phyloP scores from a whole-genome alignment of 2,329 filamentous ascomycete species.

The Rachicladosporium sp. region DNA sequence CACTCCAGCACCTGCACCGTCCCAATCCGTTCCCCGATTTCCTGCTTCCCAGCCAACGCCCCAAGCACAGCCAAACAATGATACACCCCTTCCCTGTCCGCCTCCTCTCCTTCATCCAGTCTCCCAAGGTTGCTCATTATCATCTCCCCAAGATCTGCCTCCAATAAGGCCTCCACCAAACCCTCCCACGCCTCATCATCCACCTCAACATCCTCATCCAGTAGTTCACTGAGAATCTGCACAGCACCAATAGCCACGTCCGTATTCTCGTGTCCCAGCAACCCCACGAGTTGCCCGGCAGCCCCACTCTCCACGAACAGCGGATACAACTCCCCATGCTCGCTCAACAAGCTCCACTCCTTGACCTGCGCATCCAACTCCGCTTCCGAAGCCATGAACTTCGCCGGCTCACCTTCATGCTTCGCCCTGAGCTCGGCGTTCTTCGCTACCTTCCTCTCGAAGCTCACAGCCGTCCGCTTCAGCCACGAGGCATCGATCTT shows the following conservation, averaged over 20 bases:
- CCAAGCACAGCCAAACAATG: slow-evolving; percentile 72
- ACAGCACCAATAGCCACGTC: slow-evolving; percentile 89
- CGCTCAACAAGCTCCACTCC: slow-evolving; percentile 69
- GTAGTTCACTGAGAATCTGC: slow-evolving; percentile 80
- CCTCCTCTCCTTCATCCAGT: slow-evolving; percentile 59
- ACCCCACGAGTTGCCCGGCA: slow-evolving; percentile 61
- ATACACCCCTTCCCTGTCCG: slow-evolving; percentile 76
- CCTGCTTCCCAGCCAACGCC: slow-evolving; percentile 62
- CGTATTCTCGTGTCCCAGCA: slow-evolving; percentile 90
- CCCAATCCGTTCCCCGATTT: slow-evolving; percentile 60
- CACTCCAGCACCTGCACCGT: slow-evolving; percentile 60
- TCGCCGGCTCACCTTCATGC: slow-evolving; percentile 65
- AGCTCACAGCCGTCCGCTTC: slow-evolving; percentile 64
- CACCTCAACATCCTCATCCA: slow-evolving; percentile 81
- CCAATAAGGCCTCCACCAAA: slow-evolving; percentile 51
- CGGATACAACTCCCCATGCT: slow-evolving; percentile 71
- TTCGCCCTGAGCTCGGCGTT: slow-evolving; percentile 83
- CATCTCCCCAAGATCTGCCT: slow-evolving; percentile 59
- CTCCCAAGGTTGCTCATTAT: slow-evolving; percentile 67
- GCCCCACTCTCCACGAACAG: slow-evolving; percentile 64
- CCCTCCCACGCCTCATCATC: slow-evolving; percentile 69
- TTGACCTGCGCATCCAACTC: slow-evolving; percentile 86
- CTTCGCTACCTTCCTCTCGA: slow-evolving; percentile 82
- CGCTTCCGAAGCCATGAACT: slow-evolving; percentile 75
- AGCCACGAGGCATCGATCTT: slow-evolving; percentile 79